These are phyloP conservation scores for Dipsacomyces acuminosporus DNA, from an alignment of 371 early-diverging fungal genomes.

Conservation along the genomic window DNA sequence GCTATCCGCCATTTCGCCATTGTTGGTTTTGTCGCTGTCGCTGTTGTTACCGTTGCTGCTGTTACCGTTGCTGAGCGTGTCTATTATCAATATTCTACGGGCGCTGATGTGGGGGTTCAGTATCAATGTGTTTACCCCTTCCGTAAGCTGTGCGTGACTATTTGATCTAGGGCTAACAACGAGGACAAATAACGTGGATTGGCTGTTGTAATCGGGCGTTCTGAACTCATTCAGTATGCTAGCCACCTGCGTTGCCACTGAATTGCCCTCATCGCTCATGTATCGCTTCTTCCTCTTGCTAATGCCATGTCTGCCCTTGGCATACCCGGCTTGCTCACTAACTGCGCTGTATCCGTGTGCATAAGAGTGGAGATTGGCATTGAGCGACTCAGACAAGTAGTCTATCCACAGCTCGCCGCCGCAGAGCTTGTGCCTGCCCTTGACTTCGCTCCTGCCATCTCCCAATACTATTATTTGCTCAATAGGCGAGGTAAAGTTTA, in stretches of 20 bases:
- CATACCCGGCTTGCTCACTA: no score
- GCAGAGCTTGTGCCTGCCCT: slow-evolving; percentile 15
- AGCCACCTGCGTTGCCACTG: neutral
- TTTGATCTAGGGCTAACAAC: no score
- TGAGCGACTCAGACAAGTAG: slow-evolving; percentile 26
- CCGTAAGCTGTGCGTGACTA: no score
- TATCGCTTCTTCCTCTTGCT: neutral
- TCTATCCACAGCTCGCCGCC: slow-evolving; percentile 37
- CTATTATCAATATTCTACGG: slow-evolving; percentile 6
- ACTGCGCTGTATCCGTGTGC: slow-evolving; percentile 17
- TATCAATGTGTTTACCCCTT: slow-evolving; percentile 20
- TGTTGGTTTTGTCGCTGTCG: no score
- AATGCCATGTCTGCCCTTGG: neutral
- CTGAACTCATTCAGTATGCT: neutral
- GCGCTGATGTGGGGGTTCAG: neutral
- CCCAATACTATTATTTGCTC: slow-evolving; percentile 18
- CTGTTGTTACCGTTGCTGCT: no score
- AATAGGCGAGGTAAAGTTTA: slow-evolving; percentile 8
- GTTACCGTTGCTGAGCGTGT: slow-evolving; percentile 8
- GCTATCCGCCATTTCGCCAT: no score
- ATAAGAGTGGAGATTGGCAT: slow-evolving; percentile 14
- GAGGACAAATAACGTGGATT: no score
- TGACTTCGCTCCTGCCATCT: slow-evolving; percentile 8
- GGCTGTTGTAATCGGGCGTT: no score
- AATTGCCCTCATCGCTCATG: no score